phyloP scores from a whole-genome alignment of 2,329 filamentous ascomycete species.

The Coniella vitis region DNA sequence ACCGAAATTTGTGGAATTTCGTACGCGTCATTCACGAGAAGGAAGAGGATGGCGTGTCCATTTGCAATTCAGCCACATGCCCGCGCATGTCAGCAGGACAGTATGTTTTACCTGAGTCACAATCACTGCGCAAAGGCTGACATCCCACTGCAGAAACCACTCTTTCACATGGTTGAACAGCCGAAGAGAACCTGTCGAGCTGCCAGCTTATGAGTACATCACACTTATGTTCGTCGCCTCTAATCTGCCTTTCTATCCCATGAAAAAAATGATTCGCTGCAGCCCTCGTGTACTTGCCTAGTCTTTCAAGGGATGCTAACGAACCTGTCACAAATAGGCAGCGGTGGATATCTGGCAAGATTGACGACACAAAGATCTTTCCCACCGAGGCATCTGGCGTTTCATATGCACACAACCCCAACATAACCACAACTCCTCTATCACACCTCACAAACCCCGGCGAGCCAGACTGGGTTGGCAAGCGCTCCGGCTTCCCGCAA shows the following conservation, averaged over 20 bases:
- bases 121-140: constrained; percentile 6
- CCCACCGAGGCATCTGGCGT: constrained; percentile 73
- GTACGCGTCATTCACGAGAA: constrained; percentile 82
- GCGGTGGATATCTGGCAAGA: constrained; percentile 95
- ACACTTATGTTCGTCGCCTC: constrained; percentile 45
- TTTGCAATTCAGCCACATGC: constrained; percentile 80
- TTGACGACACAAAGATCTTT: constrained; percentile 83
- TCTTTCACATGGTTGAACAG: constrained; percentile 96
- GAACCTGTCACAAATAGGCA: constrained; percentile 51
- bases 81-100: constrained; percentile 90
- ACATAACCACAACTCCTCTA: constrained; percentile 51
- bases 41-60: constrained; percentile 67
- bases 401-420: constrained; percentile 58
- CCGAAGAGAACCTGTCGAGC: constrained; percentile 79
- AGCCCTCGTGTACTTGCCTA: too few species aligned
- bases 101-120: constrained; percentile 49
- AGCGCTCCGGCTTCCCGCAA: constrained; percentile 84
- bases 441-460: constrained; percentile 55
- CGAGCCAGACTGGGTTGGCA: constrained; percentile 75
- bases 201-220: constrained; percentile 90
- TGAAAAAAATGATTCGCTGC: too few species aligned
- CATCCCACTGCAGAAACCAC: constrained; percentile 54
- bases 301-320: too few species aligned
- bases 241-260: too few species aligned
- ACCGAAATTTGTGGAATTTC: constrained; percentile 81